phyloP scores from a whole-genome alignment of 331 rosid genomes.

The Acacia concinna region DNA sequence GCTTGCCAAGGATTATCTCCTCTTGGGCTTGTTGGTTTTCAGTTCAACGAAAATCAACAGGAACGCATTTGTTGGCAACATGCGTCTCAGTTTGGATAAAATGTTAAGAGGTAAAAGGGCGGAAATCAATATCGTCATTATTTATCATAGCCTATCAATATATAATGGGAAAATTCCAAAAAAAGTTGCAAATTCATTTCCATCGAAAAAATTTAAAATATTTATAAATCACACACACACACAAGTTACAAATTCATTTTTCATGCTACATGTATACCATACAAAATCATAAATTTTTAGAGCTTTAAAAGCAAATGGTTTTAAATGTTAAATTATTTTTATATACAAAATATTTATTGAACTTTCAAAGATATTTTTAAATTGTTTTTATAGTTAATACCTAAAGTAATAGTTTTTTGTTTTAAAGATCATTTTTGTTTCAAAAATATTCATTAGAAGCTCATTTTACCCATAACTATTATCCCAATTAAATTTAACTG shows the following conservation, averaged over 20 bases:
- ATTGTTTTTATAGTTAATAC: background rate
- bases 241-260: background rate
- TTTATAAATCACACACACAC: too few species aligned
- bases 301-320: background rate
- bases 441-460: too few species aligned
- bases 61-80: slow-evolving; percentile 36
- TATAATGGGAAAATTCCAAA: too few species aligned
- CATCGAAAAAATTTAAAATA: too few species aligned
- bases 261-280: background rate
- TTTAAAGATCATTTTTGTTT: too few species aligned
- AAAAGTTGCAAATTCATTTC: too few species aligned
- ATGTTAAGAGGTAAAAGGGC: background rate
- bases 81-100: slow-evolving; percentile 37
- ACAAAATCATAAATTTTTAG: background rate
- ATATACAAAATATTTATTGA: too few species aligned
- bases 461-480: too few species aligned
- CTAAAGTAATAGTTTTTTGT: too few species aligned
- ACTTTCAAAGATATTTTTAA: too few species aligned
- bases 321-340: background rate
- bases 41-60: slow-evolving; percentile 10
- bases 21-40: background rate
- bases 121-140: background rate
- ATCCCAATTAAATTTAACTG: too few species aligned
- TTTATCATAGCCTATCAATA: background rate
- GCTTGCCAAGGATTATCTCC: slow-evolving; percentile 38